These are phyloP conservation scores for Begonia loranthoides DNA, from an alignment of 306 rosid species.

Conservation along the genomic window DNA sequence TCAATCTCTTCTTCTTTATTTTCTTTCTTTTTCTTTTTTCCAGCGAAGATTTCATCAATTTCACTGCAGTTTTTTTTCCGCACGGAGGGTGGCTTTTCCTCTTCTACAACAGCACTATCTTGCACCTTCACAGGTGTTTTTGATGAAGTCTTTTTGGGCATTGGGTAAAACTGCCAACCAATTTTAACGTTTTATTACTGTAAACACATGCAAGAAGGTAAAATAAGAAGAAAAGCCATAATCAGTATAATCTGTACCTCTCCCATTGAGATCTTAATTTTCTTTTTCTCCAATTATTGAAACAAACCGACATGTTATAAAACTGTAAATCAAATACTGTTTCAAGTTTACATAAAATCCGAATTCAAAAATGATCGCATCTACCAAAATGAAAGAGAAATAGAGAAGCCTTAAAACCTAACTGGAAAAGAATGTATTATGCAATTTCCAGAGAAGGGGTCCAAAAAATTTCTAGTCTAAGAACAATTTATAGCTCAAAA, in stretches of 20 bases:
- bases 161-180: not conserved
- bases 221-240: no score
- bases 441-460: no score
- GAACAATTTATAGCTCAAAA: no score
- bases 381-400: no score
- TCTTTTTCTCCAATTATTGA: not conserved
- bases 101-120: slow-evolving; percentile 15
- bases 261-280: not conserved
- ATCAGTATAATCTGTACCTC: no score
- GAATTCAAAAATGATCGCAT: no score
- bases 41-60: slow-evolving; percentile 66
- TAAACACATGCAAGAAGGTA: not conserved
- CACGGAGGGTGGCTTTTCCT: slow-evolving; percentile 20
- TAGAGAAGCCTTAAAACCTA: no score
- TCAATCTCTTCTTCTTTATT: slow-evolving; percentile 5
- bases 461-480: no score
- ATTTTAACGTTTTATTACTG: not conserved
- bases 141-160: slow-evolving; percentile 12
- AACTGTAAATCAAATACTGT: not conserved
- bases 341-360: not conserved
- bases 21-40: slow-evolving; percentile 43
- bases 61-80: slow-evolving; percentile 24
- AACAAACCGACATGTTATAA: not conserved
- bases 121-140: slow-evolving; percentile 6
- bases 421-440: no score